A percentile compares a stretch with the other conserved stretches of the same genome.
phyloP scores from a whole-genome alignment of 2,329 filamentous ascomycete species.

The Venturia nashicola region DNA sequence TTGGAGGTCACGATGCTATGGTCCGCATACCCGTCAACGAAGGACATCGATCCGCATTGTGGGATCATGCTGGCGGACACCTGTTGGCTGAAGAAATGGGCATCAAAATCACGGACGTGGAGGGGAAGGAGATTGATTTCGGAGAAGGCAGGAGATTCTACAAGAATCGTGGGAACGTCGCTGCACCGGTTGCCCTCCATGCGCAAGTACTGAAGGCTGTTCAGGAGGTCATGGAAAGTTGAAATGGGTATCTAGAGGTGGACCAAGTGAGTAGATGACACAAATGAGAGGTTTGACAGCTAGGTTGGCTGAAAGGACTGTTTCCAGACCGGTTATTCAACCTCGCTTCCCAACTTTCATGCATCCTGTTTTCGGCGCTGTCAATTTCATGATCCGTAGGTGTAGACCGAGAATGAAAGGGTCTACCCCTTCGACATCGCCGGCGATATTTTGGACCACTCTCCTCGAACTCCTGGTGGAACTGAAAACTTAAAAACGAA shows the following conservation, averaged over 20 bases:
- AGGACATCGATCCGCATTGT: conserved; percentile 36
- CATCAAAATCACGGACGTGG: conserved; percentile 37
- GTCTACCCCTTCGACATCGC: no score
- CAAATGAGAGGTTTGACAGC: no score
- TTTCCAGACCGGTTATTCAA: no score
- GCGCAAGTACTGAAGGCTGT: conserved; percentile 11
- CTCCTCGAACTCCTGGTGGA: no score
- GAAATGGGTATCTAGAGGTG: neutral
- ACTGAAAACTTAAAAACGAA: no score
- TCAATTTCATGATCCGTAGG: no score
- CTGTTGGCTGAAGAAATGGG: conserved; percentile 39
- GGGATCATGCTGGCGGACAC: conserved; percentile 44
- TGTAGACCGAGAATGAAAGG: no score
- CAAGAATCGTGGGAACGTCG: conserved; percentile 29
- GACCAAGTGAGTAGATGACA: no score
- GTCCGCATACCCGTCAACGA: conserved; percentile 34
- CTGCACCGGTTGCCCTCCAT: conserved; percentile 27
- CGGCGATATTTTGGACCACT: no score
- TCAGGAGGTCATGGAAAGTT: neutral
- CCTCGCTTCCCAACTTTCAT: no score
- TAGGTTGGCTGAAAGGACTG: no score
- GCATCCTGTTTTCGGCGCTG: no score
- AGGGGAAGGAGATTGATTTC: conserved; percentile 38
- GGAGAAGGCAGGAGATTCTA: conserved; percentile 27
- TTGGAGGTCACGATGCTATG: conserved; percentile 37